Percentiles rank a stretch among this genome's conserved stretches.
These are phyloP conservation scores for Schizophyllum amplum DNA, from an alignment of 1,284 basidiomycete species.

Conservation along the genomic window DNA sequence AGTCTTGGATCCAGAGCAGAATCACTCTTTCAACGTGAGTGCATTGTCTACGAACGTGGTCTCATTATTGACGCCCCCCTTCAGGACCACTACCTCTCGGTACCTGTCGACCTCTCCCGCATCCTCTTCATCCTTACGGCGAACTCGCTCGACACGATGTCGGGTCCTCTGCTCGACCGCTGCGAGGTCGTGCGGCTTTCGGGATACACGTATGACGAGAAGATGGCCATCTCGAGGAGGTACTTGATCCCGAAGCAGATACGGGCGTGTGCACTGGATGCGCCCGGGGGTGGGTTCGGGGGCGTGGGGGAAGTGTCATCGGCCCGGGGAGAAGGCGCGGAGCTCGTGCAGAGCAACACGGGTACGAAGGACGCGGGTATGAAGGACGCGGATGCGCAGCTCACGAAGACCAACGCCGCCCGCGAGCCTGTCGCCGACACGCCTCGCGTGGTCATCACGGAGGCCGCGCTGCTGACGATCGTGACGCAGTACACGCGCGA, in stretches of 20 bases:
- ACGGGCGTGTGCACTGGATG: constrained; percentile 55
- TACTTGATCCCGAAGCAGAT: constrained; percentile 87
- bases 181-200: constrained; percentile 69
- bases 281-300: too few species aligned
- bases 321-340: not conserved
- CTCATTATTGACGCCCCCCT: not conserved
- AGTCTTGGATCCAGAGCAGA: constrained; percentile 90
- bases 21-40: constrained; percentile 72
- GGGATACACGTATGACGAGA: constrained; percentile 87
- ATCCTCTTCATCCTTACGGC: constrained; percentile 89
- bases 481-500: constrained; percentile 79
- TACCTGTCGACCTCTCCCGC: constrained; percentile 82
- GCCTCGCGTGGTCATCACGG: constrained; percentile 49
- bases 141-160: constrained; percentile 82
- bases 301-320: not conserved
- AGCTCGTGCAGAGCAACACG: not conserved
- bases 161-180: constrained; percentile 71
- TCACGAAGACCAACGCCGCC: not conserved
- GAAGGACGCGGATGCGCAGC: not conserved
- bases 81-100: constrained; percentile 87
- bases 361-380: too few species aligned
- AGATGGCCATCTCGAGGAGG: constrained; percentile 77
- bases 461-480: constrained; percentile 63
- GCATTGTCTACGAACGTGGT: constrained; percentile 9
- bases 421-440: not conserved